Percentiles rank a stretch among this genome's conserved stretches.
These are phyloP conservation scores for Lactarius trivialis DNA, from an alignment of 768 basidiomycete genomes.

Conservation along the genomic window DNA sequence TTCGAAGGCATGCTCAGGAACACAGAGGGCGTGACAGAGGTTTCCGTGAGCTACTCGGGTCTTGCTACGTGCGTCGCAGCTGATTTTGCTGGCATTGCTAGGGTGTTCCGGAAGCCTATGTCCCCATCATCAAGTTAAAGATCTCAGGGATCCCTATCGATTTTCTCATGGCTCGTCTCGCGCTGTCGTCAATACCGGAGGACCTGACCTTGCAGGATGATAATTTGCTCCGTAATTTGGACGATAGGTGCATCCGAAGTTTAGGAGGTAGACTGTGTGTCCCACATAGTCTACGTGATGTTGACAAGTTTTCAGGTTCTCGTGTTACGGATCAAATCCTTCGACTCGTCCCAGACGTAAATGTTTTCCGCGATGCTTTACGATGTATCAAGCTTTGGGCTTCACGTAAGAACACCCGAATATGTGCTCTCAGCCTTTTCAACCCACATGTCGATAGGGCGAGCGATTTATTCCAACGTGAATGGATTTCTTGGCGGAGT, in stretches of 20 bases:
- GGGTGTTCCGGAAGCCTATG: slow-evolving; percentile 96
- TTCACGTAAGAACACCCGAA: slow-evolving; percentile 53
- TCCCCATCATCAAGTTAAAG: slow-evolving; percentile 89
- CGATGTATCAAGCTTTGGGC: slow-evolving; percentile 99
- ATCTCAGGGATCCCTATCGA: slow-evolving; percentile 91
- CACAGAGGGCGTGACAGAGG: slow-evolving; percentile 77
- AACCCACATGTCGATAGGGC: slow-evolving; percentile 41
- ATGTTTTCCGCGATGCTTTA: slow-evolving; percentile 89
- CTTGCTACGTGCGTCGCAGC: neutral
- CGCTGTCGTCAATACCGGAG: slow-evolving; percentile 83
- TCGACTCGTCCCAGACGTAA: slow-evolving; percentile 88
- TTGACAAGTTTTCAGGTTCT: slow-evolving; percentile 52
- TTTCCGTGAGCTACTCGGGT: slow-evolving; percentile 50
- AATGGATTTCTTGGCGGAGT: slow-evolving; percentile 97
- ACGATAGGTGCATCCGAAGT: slow-evolving; percentile 93
- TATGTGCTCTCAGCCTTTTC: neutral
- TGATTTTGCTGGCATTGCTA: slow-evolving; percentile 29
- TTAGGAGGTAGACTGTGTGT: slow-evolving; percentile 58
- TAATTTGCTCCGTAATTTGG: slow-evolving; percentile 83
- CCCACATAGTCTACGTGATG: neutral
- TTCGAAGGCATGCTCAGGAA: slow-evolving; percentile 87
- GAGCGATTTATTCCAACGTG: slow-evolving; percentile 97
- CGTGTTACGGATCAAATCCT: slow-evolving; percentile 95
- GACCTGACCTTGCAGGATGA: slow-evolving; percentile 88
- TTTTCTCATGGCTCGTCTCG: slow-evolving; percentile 87